These are phyloP conservation scores for Prunus fruticosa DNA, from an alignment of 306 rosid genomes.

Conservation along the genomic window DNA sequence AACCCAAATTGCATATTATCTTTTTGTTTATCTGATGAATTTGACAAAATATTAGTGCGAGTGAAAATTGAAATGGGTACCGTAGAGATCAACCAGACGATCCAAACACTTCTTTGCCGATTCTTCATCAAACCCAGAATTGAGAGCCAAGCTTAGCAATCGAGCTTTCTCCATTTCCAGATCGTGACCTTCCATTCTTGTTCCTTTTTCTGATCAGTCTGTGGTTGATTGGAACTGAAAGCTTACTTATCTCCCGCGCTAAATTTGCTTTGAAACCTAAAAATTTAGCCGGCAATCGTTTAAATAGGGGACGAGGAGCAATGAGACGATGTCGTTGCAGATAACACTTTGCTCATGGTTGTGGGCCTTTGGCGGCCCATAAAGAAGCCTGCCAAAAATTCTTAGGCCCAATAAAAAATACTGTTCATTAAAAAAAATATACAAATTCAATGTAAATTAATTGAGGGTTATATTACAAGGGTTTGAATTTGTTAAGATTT, in stretches of 20 bases:
- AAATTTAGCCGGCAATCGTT: not conserved
- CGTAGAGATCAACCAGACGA: constrained; percentile 73
- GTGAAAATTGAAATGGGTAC: constrained; percentile 32
- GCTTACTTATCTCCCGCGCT: constrained; percentile 44
- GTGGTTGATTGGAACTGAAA: not conserved
- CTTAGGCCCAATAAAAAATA: not conserved
- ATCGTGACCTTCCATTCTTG: constrained; percentile 37
- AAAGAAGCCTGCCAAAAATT: not conserved
- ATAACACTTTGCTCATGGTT: not conserved
- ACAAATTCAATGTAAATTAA: not conserved
- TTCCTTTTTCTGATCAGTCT: not conserved
- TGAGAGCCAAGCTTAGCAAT: constrained; percentile 72
- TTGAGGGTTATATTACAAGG: not conserved
- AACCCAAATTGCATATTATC: not conserved
- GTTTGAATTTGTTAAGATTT: not conserved
- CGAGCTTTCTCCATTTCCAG: constrained; percentile 71
- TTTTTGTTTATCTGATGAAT: not conserved
- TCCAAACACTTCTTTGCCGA: constrained; percentile 64
- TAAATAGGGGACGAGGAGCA: not conserved
- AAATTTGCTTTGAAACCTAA: constrained; percentile 22
- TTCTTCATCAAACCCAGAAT: constrained; percentile 68
- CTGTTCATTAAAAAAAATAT: not conserved
- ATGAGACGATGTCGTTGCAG: not conserved
- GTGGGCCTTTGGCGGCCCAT: not conserved
- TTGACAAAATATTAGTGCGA: not conserved